phyloP scores from a whole-genome alignment of 495 filamentous ascomycete species.

The Margaritispora aquatica region DNA sequence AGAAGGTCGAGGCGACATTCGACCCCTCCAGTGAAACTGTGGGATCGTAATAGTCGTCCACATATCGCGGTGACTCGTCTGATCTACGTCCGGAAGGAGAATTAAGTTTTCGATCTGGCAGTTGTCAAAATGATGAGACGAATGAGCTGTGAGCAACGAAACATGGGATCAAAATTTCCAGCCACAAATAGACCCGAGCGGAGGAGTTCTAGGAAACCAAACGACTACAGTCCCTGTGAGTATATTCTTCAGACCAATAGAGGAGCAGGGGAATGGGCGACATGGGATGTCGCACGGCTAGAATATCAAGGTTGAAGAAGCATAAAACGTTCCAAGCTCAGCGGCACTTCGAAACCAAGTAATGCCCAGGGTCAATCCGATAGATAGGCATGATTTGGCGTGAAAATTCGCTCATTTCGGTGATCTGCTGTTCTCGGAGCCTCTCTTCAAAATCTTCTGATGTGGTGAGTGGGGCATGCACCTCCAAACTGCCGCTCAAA shows the following conservation, averaged over 20 bases:
- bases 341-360: conserved; percentile 10
- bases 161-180: background rate
- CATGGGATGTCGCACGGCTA: background rate
- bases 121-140: background rate
- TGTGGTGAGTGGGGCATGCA: background rate
- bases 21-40: conserved; percentile 29
- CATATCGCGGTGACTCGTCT: conserved; percentile 21
- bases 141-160: background rate
- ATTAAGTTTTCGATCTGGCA: background rate
- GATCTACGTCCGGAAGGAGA: conserved; percentile 18
- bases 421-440: background rate
- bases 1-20: conserved; percentile 18
- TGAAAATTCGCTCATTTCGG: background rate
- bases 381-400: background rate
- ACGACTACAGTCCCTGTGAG: background rate
- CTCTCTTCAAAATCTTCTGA: background rate
- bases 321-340: conserved; percentile 13
- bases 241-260: background rate
- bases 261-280: background rate
- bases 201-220: background rate
- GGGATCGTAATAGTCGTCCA: conserved; percentile 11
- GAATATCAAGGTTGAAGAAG: conserved; percentile 1
- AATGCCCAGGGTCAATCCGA: background rate
- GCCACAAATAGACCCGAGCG: conserved; percentile 5
- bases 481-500: conserved; percentile 20